These are phyloP conservation scores for Litchi chinensis DNA, from an alignment of 345 rosid species.

Conservation along the genomic window DNA sequence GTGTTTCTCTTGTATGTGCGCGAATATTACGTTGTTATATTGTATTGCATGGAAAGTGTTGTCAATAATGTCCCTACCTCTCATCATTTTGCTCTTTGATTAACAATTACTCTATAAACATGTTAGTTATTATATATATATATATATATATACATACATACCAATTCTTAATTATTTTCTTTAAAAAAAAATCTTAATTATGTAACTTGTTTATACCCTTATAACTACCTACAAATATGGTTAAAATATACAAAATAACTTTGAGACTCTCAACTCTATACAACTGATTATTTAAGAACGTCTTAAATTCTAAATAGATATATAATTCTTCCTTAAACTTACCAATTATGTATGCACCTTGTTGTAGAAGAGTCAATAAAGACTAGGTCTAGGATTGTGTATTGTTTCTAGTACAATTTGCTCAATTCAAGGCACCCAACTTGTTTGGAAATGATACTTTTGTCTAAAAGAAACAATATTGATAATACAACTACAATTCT, in stretches of 20 bases:
- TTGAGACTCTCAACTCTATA: too few species aligned
- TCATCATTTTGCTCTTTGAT: conserved; percentile 1
- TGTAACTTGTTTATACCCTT: too few species aligned
- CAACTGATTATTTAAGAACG: too few species aligned
- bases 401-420: background rate
- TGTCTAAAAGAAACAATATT: background rate
- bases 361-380: background rate
- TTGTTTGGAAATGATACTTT: background rate
- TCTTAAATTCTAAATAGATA: too few species aligned
- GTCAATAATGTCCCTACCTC: conserved; percentile 4
- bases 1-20: background rate
- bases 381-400: background rate
- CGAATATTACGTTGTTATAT: conserved; percentile 14
- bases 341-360: background rate
- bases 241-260: too few species aligned
- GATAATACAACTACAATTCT: too few species aligned
- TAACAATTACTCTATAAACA: background rate
- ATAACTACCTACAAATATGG: too few species aligned
- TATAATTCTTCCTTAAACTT: background rate
- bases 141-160: too few species aligned
- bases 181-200: too few species aligned
- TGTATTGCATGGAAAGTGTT: conserved; percentile 21
- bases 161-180: too few species aligned
- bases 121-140: too few species aligned
- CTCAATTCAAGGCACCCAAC: background rate